Evolutionary conservation across 306 rosid species (phyloP), one percentile per base, ranked within the genome.

Genomic region (Trifolium fragiferum): DNA sequence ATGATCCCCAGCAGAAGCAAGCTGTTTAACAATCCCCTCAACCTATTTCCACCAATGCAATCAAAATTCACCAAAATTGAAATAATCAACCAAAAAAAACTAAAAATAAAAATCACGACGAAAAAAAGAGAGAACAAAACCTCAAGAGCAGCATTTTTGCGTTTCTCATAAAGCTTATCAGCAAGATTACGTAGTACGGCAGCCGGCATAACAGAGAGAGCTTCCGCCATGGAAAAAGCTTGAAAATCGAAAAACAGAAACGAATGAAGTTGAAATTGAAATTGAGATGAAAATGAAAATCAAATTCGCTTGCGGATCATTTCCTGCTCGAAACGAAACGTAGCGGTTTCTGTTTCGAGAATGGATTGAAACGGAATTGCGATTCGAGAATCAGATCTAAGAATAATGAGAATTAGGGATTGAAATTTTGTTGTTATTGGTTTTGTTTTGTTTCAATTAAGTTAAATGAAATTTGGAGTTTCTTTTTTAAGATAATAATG

Each of bases 61-160:
- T 47, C 58, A 10, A 59, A 50, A 58, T 18, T 68, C 71, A 70
- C 20, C 85, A 79, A 78, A 68, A 75, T 63, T 58, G 44, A 20
- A 46, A 71, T 40, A 68, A 14, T 49, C 0, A 60, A 9, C 30
- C 27, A 33, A 58, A 13, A 6, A 8, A 4, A 15, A n/a, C n/a
- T n/a, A 30, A 1, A 12, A 53, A 30, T 1, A 13, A 14, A 15
- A 7, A 12, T 30, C 14, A 27, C 13, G 2, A 8, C 15, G 40
- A 68, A 44, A 64, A 63, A 6, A 74, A 14, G 21, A 32, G 1
- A 12, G 18, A 25, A 35, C 9, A 63, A 63, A 59, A 95, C 99
- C 95, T 95, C 97, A 18, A 90, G 93, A 47, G 98, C 98, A 44
- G 98, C 98, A 82, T 91, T 93, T 86, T 93, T 93, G 75, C 98